Percentiles rank a stretch among this genome's conserved stretches.
These are phyloP conservation scores for Pseudophaeomoniella oleicola DNA, from an alignment of 2,329 filamentous ascomycete genomes.

Conservation along the genomic window DNA sequence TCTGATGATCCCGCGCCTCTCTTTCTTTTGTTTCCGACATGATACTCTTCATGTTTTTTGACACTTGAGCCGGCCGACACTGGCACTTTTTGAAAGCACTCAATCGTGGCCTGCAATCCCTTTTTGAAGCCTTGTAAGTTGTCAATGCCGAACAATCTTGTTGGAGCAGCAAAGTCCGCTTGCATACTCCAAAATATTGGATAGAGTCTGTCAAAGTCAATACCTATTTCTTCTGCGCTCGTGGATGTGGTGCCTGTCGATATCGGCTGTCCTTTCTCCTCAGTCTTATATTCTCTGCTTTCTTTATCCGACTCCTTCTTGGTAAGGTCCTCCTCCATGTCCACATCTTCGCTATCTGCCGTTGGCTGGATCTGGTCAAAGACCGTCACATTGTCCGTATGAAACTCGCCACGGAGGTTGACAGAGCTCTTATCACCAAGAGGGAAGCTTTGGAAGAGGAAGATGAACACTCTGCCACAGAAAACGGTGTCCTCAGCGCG, in stretches of 20 bases:
- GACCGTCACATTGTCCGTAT: slow-evolving; percentile 82
- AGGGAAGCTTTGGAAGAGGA: slow-evolving; percentile 95
- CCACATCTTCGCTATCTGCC: slow-evolving; percentile 5
- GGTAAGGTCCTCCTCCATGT: slow-evolving; percentile 38
- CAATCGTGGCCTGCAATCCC: slow-evolving; percentile 47
- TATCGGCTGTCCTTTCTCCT: slow-evolving; percentile 8
- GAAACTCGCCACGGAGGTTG: slow-evolving; percentile 89
- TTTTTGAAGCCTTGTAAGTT: slow-evolving; percentile 53
- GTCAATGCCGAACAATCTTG: slow-evolving; percentile 57
- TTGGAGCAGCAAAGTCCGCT: slow-evolving; percentile 80
- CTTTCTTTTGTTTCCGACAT: slow-evolving; percentile 57
- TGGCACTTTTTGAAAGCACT: slow-evolving; percentile 60
- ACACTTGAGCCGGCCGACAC: slow-evolving; percentile 50
- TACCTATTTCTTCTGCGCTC: slow-evolving; percentile 28
- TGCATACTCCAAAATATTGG: slow-evolving; percentile 91
- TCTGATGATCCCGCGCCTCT: slow-evolving; percentile 46
- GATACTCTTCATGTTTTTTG: slow-evolving; percentile 48
- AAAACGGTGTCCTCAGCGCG: slow-evolving; percentile 94
- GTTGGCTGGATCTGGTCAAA: slow-evolving; percentile 48
- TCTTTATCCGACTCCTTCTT: slow-evolving; percentile 45
- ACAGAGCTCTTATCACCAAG: slow-evolving; percentile 94
- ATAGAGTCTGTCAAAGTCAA: slow-evolving; percentile 64
- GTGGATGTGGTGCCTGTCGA: slow-evolving; percentile 5
- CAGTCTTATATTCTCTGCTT: slow-evolving; percentile 10
- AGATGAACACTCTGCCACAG: slow-evolving; percentile 94